A percentile compares a stretch with the other conserved stretches of the same genome.
phyloP scores from a whole-genome alignment of 345 rosid genomes.

The Murraya koenigii region DNA sequence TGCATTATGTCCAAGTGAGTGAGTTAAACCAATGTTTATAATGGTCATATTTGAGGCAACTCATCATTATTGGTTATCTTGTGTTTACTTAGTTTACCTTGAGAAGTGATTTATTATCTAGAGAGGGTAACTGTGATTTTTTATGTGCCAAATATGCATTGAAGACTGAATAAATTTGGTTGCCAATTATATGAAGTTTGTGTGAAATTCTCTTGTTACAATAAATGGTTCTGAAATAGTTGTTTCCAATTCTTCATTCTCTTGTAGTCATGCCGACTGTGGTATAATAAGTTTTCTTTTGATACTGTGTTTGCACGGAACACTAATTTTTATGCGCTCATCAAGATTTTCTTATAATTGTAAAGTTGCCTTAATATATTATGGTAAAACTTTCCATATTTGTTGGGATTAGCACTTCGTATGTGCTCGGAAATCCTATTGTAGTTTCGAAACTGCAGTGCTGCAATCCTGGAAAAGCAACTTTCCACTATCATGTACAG shows the following conservation, averaged over 20 bases:
- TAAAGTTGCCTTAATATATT: not conserved
- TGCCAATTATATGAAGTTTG: not conserved
- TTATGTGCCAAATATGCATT: not conserved
- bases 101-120: not conserved
- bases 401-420: not conserved
- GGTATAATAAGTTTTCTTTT: not conserved
- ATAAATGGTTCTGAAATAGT: not conserved
- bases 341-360: not conserved
- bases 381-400: not conserved
- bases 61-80: not conserved
- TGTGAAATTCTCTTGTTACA: not conserved
- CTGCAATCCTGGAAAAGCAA: not conserved
- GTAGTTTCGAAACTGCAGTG: not conserved
- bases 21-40: not conserved
- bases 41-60: not conserved
- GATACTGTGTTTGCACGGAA: not conserved
- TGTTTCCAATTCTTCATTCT: not conserved
- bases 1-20: constrained; percentile 92
- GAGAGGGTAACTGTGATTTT: not conserved
- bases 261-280: not conserved
- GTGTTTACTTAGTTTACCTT: not conserved
- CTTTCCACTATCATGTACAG: not conserved
- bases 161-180: not conserved
- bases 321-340: not conserved
- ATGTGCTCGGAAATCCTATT: not conserved